Percentiles rank a stretch among this genome's conserved stretches.
Conservation (phyloP, 768 basidiomycete genomes). For the Cyclocybe cylindracea region DNA sequence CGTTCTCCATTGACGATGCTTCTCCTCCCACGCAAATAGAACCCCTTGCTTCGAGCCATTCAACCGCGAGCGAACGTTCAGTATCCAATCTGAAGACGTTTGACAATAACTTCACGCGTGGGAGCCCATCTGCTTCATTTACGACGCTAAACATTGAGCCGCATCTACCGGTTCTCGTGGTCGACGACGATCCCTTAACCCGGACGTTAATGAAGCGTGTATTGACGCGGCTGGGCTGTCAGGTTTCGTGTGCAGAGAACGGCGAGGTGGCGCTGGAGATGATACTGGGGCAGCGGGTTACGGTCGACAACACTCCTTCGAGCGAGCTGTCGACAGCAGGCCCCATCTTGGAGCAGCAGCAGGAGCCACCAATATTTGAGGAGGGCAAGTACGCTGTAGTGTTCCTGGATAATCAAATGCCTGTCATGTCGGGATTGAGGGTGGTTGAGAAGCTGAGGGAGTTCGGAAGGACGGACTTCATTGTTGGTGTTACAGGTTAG, state of each 20-base stretch:
- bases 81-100: constrained; percentile 36
- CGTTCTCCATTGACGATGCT: constrained; percentile 30
- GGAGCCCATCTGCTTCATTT: constrained; percentile 39
- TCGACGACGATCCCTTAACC: constrained; percentile 83
- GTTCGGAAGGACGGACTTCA: constrained; percentile 69
- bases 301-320: constrained; percentile 35
- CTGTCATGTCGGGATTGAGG: constrained; percentile 73
- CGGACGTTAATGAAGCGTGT: constrained; percentile 80
- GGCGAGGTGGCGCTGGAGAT: constrained; percentile 76
- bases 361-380: constrained; percentile 16
- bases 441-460: constrained; percentile 65
- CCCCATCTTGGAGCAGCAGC: constrained; percentile 39
- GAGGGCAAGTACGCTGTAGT: constrained; percentile 47
- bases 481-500: constrained; percentile 80
- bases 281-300: constrained; percentile 49
- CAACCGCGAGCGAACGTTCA: constrained; percentile 20
- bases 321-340: constrained; percentile 35
- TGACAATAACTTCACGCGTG: constrained; percentile 37
- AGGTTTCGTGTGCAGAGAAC: constrained; percentile 81
- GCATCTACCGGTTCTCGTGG: constrained; percentile 69
- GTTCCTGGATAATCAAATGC: constrained; percentile 81
- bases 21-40: constrained; percentile 18
- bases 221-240: constrained; percentile 76
- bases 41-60: constrained; percentile 18
- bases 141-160: constrained; percentile 44